Percentiles rank a stretch among this genome's conserved stretches.
Evolutionary conservation across 805 yeast genomes (phyloP).

Genomic region (Candida mattraensis): DNA sequence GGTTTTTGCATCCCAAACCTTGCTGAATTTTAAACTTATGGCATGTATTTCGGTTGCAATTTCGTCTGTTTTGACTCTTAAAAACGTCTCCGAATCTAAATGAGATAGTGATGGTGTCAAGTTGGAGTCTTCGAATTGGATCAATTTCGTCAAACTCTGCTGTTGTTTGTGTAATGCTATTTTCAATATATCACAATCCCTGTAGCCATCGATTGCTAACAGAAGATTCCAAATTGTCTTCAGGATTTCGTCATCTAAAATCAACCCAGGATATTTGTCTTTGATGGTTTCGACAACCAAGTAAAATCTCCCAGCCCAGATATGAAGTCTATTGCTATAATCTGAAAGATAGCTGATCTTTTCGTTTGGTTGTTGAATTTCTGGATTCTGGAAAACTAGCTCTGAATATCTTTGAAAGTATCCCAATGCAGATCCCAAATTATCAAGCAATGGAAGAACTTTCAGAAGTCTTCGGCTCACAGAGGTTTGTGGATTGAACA

Average conservation of each 20-base stretch:
- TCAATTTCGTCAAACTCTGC: constrained; percentile 39
- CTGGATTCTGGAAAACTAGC: constrained; percentile 9
- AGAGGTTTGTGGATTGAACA: constrained; percentile 47
- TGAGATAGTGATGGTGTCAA: constrained; percentile 11
- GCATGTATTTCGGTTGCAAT: constrained; percentile 65
- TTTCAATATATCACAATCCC: constrained; percentile 53
- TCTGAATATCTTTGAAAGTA: constrained; percentile 38
- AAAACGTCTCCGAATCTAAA: constrained; percentile 42
- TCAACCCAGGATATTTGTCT: constrained; percentile 64
- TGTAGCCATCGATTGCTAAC: constrained; percentile 48
- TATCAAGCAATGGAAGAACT: constrained; percentile 56
- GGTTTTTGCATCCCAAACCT: constrained; percentile 72
- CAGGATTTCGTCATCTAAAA: constrained; percentile 62
- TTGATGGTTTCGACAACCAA: constrained; percentile 55
- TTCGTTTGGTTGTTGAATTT: constrained; percentile 1
- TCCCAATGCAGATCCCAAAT: constrained; percentile 42
- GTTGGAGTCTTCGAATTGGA: constrained; percentile 28
- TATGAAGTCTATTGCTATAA: constrained; percentile 2
- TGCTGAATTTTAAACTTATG: constrained; percentile 65
- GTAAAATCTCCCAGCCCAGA: constrained; percentile 40
- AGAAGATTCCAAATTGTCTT: constrained; percentile 57
- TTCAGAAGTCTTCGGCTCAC: constrained; percentile 44
- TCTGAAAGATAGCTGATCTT: constrained; percentile 2
- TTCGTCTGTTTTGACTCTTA: constrained; percentile 50
- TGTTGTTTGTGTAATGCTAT: constrained; percentile 52